Evolutionary conservation across 176 grass and related monocot genomes (phyloP).

Genomic region (Carex kokanica): DNA sequence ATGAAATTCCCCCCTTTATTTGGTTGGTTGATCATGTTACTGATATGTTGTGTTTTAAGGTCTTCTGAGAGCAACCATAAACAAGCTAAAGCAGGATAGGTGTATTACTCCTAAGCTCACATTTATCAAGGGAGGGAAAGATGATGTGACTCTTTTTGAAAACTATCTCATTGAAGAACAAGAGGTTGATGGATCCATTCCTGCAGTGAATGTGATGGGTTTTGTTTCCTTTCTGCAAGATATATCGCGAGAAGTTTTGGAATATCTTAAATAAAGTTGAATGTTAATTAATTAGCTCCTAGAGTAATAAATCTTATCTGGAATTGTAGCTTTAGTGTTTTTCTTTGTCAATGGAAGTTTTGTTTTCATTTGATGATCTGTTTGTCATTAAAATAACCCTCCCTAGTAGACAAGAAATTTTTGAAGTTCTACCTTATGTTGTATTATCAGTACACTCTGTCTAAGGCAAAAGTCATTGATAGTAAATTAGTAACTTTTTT

Average conservation of each 20-base stretch:
- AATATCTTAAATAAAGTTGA: constrained; percentile 55
- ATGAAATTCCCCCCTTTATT: too few relatives aligned
- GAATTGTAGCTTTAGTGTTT: background rate
- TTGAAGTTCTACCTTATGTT: background rate
- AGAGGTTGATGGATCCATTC: constrained; percentile 58
- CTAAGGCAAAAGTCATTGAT: background rate
- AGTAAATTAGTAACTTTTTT: background rate
- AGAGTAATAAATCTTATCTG: background rate
- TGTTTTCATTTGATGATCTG: background rate
- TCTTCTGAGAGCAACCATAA: constrained; percentile 59
- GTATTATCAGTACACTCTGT: background rate
- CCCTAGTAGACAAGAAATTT: background rate
- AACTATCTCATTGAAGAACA: constrained; percentile 91
- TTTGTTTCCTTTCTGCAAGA: constrained; percentile 82
- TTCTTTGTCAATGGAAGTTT: background rate
- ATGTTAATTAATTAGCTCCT: background rate
- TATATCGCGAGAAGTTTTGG: constrained; percentile 46
- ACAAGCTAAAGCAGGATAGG: constrained; percentile 73
- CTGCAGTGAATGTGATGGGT: constrained; percentile 42
- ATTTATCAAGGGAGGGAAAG: constrained; percentile 66
- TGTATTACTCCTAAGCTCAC: constrained; percentile 76
- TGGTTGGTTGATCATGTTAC: constrained; percentile 12
- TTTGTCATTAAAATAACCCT: background rate
- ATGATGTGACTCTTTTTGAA: constrained; percentile 67
- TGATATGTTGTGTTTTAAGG: constrained; percentile 37